These are phyloP conservation scores for Coprinopsis strossmayeri DNA, from an alignment of 768 basidiomycete species.

Conservation along the genomic window DNA sequence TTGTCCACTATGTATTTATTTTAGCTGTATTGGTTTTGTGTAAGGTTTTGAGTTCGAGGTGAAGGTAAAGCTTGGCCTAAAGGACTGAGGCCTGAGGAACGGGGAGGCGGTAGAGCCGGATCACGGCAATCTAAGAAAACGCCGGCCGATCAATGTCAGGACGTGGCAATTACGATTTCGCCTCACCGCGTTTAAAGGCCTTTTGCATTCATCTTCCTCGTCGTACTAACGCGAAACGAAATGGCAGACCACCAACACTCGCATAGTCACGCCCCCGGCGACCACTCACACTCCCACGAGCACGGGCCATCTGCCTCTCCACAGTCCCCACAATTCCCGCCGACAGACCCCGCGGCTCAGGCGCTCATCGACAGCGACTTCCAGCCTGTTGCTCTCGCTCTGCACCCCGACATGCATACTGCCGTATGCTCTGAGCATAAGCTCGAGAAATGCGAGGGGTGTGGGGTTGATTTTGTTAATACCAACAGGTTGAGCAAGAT, in stretches of 20 bases:
- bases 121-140: neutral
- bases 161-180: neutral
- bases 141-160: neutral
- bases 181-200: neutral
- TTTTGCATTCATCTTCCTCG: neutral
- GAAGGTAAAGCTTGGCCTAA: no score
- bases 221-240: no score
- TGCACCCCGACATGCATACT: conserved; percentile 46
- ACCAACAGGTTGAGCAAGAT: conserved; percentile 75
- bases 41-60: neutral
- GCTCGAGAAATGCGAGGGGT: conserved; percentile 67
- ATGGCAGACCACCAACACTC: conserved; percentile 30
- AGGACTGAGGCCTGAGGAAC: neutral
- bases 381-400: conserved; percentile 45
- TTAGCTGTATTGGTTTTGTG: neutral
- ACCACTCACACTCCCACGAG: conserved; percentile 44
- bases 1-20: conserved; percentile 5
- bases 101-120: neutral
- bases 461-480: conserved; percentile 63
- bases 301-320: conserved; percentile 41
- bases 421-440: conserved; percentile 64
- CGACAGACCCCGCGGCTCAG: conserved; percentile 67
- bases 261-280: conserved; percentile 56
- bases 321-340: conserved; percentile 37
- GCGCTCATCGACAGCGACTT: conserved; percentile 75